Base-by-base conservation (phyloP, 228 moss, liverwort and hornwort genomes). In the Sphagnum magellanicum region DNA sequence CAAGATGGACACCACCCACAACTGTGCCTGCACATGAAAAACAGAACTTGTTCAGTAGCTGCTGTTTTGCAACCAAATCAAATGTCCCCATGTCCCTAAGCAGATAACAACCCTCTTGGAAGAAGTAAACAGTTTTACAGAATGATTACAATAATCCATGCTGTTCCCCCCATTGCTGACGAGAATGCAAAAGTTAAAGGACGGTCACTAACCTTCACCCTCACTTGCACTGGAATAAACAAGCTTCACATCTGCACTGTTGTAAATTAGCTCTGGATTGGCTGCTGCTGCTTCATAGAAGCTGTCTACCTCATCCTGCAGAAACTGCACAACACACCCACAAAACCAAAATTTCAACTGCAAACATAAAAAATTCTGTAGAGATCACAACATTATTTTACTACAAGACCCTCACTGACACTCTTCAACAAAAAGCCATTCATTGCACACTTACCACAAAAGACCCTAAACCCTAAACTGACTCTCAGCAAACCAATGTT, bases 181-280 rank as follows among this genome's bases (percentile, higher is more conserved):
- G 55, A 12, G 55, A 8, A 55, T 8, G 55, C 12, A 55, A 55
- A 55, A 55, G 8, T 55, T 55, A 1, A 55, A 12, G 55, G 12
- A 55, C 4, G 55, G 9, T 55, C 55, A 55, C 77, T 74, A 47
- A 87, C 87, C 94, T 84, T 90, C 92, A 72, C 96, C 93, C 78
- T 96, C 96, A 81, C 96, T 96, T 48, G 89, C 89, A 74, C 87
- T 79, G 57, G 96, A 96, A 73, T 91, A 93, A 5, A 85, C 86
- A 72, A 96, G 89, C 72, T 89, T 89, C 72, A 89, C 88, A 76
- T 96, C 96, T 51, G 89, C 82, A 82, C 86, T 87, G 68, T 96
- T 93, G 66, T 92, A 96, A 16, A 88, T 72, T 60, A 96, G 78
- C 70, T 89, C 86, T 61, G 84, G 84, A 75, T 91, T 86, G 77